Percentiles rank a stretch among this genome's conserved stretches.
phyloP scores from a whole-genome alignment of 2,329 filamentous ascomycete species.

The Claviceps lovelessii region DNA sequence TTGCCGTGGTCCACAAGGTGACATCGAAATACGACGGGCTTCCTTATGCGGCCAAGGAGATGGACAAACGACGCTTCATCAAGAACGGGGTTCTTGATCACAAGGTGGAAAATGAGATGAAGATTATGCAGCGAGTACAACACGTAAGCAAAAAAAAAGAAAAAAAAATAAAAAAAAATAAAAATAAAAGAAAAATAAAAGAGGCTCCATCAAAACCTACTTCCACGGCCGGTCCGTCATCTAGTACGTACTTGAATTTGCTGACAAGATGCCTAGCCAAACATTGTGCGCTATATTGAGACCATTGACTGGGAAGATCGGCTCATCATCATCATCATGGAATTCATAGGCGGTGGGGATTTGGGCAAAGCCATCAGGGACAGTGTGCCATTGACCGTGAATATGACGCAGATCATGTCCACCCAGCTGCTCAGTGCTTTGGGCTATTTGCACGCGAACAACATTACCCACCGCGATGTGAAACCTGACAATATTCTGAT shows the following conservation, averaged over 20 bases:
- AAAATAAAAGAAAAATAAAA: no score
- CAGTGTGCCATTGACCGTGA: conserved; percentile 50
- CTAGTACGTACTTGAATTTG: not conserved
- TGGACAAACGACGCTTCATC: conserved; percentile 85
- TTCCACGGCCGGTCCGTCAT: not conserved
- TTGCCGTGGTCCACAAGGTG: conserved; percentile 84
- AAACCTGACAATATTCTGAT: conserved; percentile 97
- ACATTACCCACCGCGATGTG: conserved; percentile 95
- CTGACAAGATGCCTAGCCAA: conserved; percentile 36
- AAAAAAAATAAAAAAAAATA: no score
- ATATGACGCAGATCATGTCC: conserved; percentile 56
- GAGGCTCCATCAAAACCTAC: not conserved
- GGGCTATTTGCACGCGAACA: conserved; percentile 70
- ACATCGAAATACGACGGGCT: conserved; percentile 72
- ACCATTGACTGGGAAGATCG: conserved; percentile 69
- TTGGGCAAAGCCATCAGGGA: conserved; percentile 57
- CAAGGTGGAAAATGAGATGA: conserved; percentile 94
- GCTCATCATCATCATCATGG: conserved; percentile 95
- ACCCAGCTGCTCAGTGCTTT: conserved; percentile 67
- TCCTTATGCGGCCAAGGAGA: conserved; percentile 82
- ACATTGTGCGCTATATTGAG: conserved; percentile 85
- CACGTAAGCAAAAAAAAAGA: conserved; percentile 46
- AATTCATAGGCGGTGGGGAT: conserved; percentile 72
- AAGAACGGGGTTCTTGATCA: conserved; percentile 82
- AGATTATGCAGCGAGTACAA: conserved; percentile 73